Percentiles rank a stretch among this genome's conserved stretches.
Conservation (phyloP, 352 stramenopile species). For the Phytophthora aleatoria region DNA sequence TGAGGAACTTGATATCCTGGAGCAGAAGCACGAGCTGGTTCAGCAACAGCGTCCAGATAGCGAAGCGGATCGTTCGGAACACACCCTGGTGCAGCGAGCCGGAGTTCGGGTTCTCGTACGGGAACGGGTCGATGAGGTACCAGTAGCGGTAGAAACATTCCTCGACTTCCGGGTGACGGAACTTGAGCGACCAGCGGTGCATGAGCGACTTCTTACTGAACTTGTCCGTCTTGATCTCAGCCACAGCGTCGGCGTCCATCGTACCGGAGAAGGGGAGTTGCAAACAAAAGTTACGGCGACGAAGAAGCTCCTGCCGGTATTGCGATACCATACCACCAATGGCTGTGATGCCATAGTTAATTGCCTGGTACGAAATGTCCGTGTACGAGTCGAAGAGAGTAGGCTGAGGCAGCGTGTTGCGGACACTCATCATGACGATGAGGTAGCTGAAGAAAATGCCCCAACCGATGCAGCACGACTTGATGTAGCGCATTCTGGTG, state of each 20-base stretch:
- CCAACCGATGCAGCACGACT: constrained; percentile 74
- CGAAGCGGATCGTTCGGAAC: constrained; percentile 78
- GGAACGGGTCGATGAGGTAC: constrained; percentile 88
- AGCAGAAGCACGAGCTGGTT: constrained; percentile 77
- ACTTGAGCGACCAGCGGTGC: constrained; percentile 70
- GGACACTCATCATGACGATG: constrained; percentile 59
- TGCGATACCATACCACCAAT: constrained; percentile 87
- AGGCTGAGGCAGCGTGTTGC: constrained; percentile 39
- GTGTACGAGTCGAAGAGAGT: constrained; percentile 66
- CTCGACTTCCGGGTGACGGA: constrained; percentile 74
- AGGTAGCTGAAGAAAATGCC: constrained; percentile 74
- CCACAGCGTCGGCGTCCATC: constrained; percentile 64
- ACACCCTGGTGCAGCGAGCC: constrained; percentile 73
- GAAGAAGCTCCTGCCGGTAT: constrained; percentile 79
- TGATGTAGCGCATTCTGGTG: constrained; percentile 80
- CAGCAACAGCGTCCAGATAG: constrained; percentile 67
- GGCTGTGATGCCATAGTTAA: constrained; percentile 83
- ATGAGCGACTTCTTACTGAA: constrained; percentile 75
- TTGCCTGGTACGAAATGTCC: constrained; percentile 81
- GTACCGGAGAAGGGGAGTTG: constrained; percentile 76
- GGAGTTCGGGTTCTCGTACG: constrained; percentile 84
- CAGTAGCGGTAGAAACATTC: constrained; percentile 85
- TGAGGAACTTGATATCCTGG: constrained; percentile 82
- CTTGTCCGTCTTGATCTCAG: constrained; percentile 69
- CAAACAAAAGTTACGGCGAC: constrained; percentile 78